Evolutionary conservation across 495 filamentous ascomycete species (phyloP), one percentile per base, ranked within the genome.

Genomic region (Bryoglossum gracile): DNA sequence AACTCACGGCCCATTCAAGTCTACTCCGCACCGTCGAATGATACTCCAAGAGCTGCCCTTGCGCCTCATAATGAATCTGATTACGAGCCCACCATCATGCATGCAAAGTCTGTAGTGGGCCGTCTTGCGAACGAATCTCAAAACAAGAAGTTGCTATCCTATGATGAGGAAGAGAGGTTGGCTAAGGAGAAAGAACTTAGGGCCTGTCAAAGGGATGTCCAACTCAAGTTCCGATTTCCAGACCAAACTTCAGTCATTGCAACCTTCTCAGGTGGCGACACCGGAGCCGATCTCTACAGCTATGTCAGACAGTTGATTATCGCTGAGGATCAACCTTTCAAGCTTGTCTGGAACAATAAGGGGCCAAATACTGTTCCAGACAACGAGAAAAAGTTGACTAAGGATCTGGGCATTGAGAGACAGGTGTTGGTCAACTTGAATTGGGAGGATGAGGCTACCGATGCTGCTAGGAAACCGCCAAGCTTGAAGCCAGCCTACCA

Each of bases 191-290:
- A 82, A 28, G 75, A 76, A 23, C 77, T 81, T 26, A 75, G 66
- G 43, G 72, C 84, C 10, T 78, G 81, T 25, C 73, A 73, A 16
- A 70, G 89, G 46, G 71, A 77, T 35, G 80, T 95, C 33, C 71
- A 79, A 33, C 75, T 98, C 46, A 89, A 85, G 51, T 71, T 97
- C 44, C 84, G 91, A 18, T 89, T 95, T 53, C 90, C 92, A 1
- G 89, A 96, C 62, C 81, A 87, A 55, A 81, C 76, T 46, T 78
- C 79, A 32, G 75, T 88, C 16, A 72, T 84, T 22, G 77, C 79
- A 58, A 72, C 71, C 36, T 82, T 89, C 58, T 70, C 67, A 2
- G 76, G 78, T 3, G 55, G 66, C 0, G 81, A 89, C 43, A 84
- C 86, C 0, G 81, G 78, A 6, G 65, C 70, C 10, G 62, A 70